Evolutionary conservation across 805 yeast genomes (phyloP).

Genomic region (Kluyveromyces starmeri): DNA sequence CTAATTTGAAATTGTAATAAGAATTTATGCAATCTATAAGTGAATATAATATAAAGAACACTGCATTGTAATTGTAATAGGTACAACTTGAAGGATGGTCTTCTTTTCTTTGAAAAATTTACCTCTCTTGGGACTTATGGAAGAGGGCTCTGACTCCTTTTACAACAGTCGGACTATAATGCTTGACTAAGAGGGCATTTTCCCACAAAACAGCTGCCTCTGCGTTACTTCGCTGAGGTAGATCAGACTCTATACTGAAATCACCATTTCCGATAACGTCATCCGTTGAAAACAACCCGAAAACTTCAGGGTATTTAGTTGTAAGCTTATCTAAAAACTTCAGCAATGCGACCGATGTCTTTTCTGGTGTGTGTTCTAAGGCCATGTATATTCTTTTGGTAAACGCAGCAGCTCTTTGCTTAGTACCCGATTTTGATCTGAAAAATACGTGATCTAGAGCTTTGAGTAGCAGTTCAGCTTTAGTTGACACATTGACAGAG

Average conservation of each 20-base stretch:
- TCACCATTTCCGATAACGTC: conserved; percentile 80
- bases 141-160: conserved; percentile 46
- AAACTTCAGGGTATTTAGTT: conserved; percentile 60
- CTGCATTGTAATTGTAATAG: neutral
- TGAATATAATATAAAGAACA: conserved; percentile 2
- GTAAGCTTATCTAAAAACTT: conserved; percentile 71
- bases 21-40: too few relatives aligned
- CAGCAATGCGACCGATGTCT: conserved; percentile 67
- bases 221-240: conserved; percentile 69
- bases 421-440: conserved; percentile 59
- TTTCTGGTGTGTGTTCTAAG: conserved; percentile 75
- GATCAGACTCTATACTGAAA: conserved; percentile 54
- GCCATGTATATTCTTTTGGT: conserved; percentile 68
- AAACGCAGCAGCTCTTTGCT: conserved; percentile 66
- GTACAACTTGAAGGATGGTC: too few relatives aligned
- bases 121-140: conserved; percentile 27
- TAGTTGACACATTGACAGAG: conserved; percentile 78
- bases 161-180: conserved; percentile 75
- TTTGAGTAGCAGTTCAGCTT: conserved; percentile 71
- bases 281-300: conserved; percentile 76
- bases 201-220: conserved; percentile 93
- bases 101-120: neutral
- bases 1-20: conserved; percentile 23
- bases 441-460: conserved; percentile 78
- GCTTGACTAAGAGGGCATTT: conserved; percentile 63